Conservation (phyloP, 1,139 yeast genomes). For the Geotrichum klebahnii region DNA sequence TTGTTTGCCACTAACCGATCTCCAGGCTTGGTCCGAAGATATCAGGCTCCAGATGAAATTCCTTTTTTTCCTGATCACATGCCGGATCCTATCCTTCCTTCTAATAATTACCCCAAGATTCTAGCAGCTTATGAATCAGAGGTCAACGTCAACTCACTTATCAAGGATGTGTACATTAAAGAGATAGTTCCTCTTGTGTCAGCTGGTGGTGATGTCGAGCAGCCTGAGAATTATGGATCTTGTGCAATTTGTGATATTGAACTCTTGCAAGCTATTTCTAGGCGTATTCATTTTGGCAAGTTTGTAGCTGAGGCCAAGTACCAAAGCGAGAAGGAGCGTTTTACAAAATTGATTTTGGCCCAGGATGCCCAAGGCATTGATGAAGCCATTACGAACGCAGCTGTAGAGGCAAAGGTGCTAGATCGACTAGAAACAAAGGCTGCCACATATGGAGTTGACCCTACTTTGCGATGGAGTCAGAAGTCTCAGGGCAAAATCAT, state of each 20-base stretch:
- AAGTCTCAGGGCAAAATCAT: slow-evolving; percentile 71
- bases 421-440: slow-evolving; percentile 77
- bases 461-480: slow-evolving; percentile 64
- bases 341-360: slow-evolving; percentile 58
- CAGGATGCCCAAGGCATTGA: slow-evolving; percentile 72
- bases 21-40: slow-evolving; percentile 69
- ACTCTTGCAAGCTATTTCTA: slow-evolving; percentile 79
- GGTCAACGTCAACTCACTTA: slow-evolving; percentile 68
- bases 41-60: slow-evolving; percentile 92
- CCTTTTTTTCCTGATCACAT: slow-evolving; percentile 78
- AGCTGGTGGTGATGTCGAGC: slow-evolving; percentile 60
- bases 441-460: slow-evolving; percentile 82
- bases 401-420: slow-evolving; percentile 79
- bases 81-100: slow-evolving; percentile 67
- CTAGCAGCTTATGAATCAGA: slow-evolving; percentile 71
- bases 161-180: slow-evolving; percentile 62
- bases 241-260: slow-evolving; percentile 83
- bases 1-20: slow-evolving; percentile 18
- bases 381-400: slow-evolving; percentile 75
- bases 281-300: slow-evolving; percentile 94
- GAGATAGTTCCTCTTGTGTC: slow-evolving; percentile 72
- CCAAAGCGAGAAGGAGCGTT: slow-evolving; percentile 59
- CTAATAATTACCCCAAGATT: slow-evolving; percentile 71
- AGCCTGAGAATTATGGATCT: slow-evolving; percentile 81
- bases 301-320: slow-evolving; percentile 96